Evolutionary conservation across 2,329 filamentous ascomycete genomes (phyloP), one percentile per base, ranked within the genome.

Genomic region (Microdochium paspali): DNA sequence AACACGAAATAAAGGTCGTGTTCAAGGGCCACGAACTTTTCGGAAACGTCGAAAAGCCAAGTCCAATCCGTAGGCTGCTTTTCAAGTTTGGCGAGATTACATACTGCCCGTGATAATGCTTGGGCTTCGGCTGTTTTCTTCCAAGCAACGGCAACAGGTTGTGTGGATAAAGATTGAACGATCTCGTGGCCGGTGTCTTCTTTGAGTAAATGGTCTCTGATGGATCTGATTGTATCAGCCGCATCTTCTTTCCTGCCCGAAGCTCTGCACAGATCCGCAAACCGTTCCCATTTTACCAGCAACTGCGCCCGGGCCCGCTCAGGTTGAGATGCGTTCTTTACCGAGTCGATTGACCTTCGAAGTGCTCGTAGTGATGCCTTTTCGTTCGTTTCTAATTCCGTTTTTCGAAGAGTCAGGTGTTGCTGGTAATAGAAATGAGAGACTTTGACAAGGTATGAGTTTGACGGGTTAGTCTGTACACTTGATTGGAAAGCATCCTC

Each of bases 351-450:
- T 1, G 84, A 85, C 47, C 79, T 74, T 48, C 76, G 76, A 44
- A 88, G 69, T 12, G 81, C 73, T 45, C 76, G 73, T 13, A 85
- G 61, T 1, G 75, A 68, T 18, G 66, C 61, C 5, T 58, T 53
- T 44, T 73, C 69, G n/a, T 68, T 66, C 1, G 61, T 52, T 25
- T 68, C 69, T 3, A 66, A 64, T 0, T 64, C 54, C 23, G 67
- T 63, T 45, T 76, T 77, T 13, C 71, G 66, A 50, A 79, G 59
- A 42, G 72, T 68, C 18, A 76, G 65, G 56, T 80, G 80, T 44
- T 78, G 71, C n/a, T 79, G 70, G 59, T 83, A 88, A 59, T 87
- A 87, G 3, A 86, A 71, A 54, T 85, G 83, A 0, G 85, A 88
- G 24, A 88, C 76, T 55, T 82, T 86, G 51, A 84, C 74, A 48